These are phyloP conservation scores for Tolypocladium nubicola DNA, from an alignment of 2,329 filamentous ascomycete genomes.

Conservation along the genomic window DNA sequence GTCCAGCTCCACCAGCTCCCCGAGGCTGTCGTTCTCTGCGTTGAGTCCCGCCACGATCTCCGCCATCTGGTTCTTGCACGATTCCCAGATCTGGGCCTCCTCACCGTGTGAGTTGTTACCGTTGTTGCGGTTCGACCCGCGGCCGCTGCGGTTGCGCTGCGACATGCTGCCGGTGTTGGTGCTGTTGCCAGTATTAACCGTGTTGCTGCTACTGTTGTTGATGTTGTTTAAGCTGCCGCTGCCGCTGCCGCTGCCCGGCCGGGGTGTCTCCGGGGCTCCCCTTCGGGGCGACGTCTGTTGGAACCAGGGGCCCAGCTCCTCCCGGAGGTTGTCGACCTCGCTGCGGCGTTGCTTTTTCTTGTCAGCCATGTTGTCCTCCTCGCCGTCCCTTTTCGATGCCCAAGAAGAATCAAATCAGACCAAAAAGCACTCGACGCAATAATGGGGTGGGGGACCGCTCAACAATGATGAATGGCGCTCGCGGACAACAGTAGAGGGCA, in stretches of 20 bases:
- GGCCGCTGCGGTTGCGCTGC: conserved; percentile 32
- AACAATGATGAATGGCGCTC: neutral
- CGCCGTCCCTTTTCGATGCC: neutral
- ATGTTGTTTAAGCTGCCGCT: neutral
- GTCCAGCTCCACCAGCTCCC: conserved; percentile 27
- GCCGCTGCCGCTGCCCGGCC: conserved; percentile 8
- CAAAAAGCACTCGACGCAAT: neutral
- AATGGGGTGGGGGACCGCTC: neutral
- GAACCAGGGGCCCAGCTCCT: conserved; percentile 23
- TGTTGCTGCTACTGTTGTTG: conserved; percentile 6
- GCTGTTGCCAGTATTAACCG: neutral
- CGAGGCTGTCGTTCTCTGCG: conserved; percentile 29
- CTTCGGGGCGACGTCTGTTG: conserved; percentile 14
- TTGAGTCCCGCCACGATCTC: conserved; percentile 31
- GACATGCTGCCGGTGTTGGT: conserved; percentile 21
- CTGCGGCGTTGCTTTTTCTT: conserved; percentile 18
- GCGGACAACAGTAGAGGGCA: neutral
- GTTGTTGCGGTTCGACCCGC: conserved; percentile 33
- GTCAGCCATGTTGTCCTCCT: conserved; percentile 19
- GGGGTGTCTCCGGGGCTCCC: conserved; percentile 6
- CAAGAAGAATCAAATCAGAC: neutral
- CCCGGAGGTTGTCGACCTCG: conserved; percentile 21
- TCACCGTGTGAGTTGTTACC: conserved; percentile 28
- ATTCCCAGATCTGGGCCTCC: conserved; percentile 32
- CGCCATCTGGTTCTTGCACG: conserved; percentile 25